phyloP scores from a whole-genome alignment of 2,329 filamentous ascomycete species.

The Pleoardoris graminearum region DNA sequence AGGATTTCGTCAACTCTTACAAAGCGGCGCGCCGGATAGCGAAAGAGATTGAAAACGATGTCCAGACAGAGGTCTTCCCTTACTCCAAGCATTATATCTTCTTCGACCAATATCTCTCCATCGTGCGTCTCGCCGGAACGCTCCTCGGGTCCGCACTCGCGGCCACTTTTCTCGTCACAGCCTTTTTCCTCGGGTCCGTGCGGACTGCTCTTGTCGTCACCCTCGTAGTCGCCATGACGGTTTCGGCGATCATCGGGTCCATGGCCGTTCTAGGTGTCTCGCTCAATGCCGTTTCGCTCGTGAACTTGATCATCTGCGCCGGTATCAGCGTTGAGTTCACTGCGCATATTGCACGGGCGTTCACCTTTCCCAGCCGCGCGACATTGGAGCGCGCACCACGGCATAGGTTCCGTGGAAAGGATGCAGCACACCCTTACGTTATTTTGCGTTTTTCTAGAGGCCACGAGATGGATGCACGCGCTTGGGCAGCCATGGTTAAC shows the following conservation, averaged over 20 bases:
- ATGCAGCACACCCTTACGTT: no score
- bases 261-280: constrained; percentile 90
- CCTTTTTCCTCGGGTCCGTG: constrained; percentile 79
- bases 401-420: constrained; percentile 75
- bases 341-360: constrained; percentile 92
- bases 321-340: constrained; percentile 98
- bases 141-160: constrained; percentile 81
- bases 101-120: constrained; percentile 93
- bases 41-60: constrained; percentile 69
- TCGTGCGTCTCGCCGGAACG: constrained; percentile 76
- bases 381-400: constrained; percentile 77
- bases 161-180: constrained; percentile 81
- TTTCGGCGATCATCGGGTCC: constrained; percentile 90
- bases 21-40: constrained; percentile 87
- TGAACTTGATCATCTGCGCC: constrained; percentile 96
- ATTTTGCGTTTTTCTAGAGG: no score
- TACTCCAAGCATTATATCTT: constrained; percentile 99
- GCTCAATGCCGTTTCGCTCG: constrained; percentile 90
- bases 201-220: constrained; percentile 82
- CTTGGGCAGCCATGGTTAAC: constrained; percentile 92
- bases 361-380: constrained; percentile 84
- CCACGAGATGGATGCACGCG: no score
- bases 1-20: constrained; percentile 92
- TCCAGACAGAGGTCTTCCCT: constrained; percentile 84
- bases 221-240: constrained; percentile 86